These are phyloP conservation scores for Lipomyces chichibuensis DNA, from an alignment of 805 yeast species.

Conservation along the genomic window DNA sequence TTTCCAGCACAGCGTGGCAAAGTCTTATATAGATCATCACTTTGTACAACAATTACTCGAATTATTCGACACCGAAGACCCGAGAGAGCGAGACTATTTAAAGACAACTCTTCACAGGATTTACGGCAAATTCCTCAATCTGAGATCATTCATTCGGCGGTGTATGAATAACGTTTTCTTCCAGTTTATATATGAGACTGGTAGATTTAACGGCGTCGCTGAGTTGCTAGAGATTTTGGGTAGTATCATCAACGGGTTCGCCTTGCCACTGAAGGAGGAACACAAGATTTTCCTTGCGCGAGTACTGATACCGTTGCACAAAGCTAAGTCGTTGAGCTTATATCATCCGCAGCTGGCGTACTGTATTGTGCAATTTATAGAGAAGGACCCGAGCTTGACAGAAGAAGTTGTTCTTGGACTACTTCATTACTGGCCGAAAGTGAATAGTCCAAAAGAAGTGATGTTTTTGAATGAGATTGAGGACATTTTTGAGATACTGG, in stretches of 20 bases:
- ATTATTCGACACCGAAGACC: conserved; percentile 94
- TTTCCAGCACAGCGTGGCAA: conserved; percentile 89
- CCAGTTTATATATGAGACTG: conserved; percentile 93
- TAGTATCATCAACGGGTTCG: conserved; percentile 95
- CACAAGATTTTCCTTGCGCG: conserved; percentile 88
- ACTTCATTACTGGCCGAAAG: conserved; percentile 94
- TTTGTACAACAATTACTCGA: conserved; percentile 82
- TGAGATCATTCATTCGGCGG: conserved; percentile 88
- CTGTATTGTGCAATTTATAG: conserved; percentile 94
- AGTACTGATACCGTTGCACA: conserved; percentile 88
- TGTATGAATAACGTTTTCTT: conserved; percentile 89
- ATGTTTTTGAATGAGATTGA: conserved; percentile 95
- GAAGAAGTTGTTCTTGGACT: conserved; percentile 97
- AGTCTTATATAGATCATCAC: conserved; percentile 89
- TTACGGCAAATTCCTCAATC: conserved; percentile 89
- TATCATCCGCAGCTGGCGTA: conserved; percentile 97
- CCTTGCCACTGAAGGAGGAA: conserved; percentile 94
- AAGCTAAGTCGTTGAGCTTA: conserved; percentile 81
- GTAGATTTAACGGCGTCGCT: conserved; percentile 92
- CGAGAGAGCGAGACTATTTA: conserved; percentile 91
- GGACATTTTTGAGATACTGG: conserved; percentile 95
- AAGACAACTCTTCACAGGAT: conserved; percentile 95
- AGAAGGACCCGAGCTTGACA: conserved; percentile 87
- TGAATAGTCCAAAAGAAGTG: conserved; percentile 90
- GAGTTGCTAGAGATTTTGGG: conserved; percentile 94